Conservation (phyloP, 108 stramenopile genomes). For the Skeletonema grethae region DNA sequence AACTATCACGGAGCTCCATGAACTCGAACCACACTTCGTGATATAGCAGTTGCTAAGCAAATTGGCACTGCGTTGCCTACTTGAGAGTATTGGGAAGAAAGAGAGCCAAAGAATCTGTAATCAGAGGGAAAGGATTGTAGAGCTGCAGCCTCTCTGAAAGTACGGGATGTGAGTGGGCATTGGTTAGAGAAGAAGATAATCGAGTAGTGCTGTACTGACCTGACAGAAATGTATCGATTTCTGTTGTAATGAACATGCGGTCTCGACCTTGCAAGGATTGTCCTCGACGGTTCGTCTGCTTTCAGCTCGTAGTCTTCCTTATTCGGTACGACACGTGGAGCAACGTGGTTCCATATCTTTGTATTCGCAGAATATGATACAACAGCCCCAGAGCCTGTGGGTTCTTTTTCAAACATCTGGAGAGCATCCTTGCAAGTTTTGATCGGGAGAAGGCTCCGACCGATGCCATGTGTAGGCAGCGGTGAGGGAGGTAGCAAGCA, state of each 20-base stretch:
- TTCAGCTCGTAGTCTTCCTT: conserved; percentile 18
- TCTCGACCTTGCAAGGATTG: conserved; percentile 33
- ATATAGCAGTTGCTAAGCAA: conserved; percentile 50
- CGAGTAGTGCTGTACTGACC: no score
- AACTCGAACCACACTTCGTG: conserved; percentile 34
- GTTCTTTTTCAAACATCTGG: conserved; percentile 39
- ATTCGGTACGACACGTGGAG: conserved; percentile 4
- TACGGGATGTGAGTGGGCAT: neutral
- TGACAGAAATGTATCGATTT: conserved; percentile 36
- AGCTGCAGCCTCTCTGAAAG: conserved; percentile 31
- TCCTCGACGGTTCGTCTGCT: conserved; percentile 46
- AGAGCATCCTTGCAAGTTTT: conserved; percentile 49
- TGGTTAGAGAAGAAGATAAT: no score
- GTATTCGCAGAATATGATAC: neutral
- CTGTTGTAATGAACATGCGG: conserved; percentile 51
- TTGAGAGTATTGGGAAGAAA: conserved; percentile 34
- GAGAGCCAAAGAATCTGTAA: conserved; percentile 50
- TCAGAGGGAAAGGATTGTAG: conserved; percentile 58
- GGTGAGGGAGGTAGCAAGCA: conserved; percentile 43
- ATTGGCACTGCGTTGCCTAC: conserved; percentile 72
- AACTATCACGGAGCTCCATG: conserved; percentile 23
- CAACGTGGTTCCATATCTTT: conserved; percentile 28
- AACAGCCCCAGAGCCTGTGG: conserved; percentile 6
- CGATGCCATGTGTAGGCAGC: conserved; percentile 50
- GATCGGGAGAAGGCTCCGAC: conserved; percentile 32